These are phyloP conservation scores for Phaeosphaeriaceae sp. DNA, from an alignment of 2,329 filamentous ascomycete genomes.

Conservation along the genomic window DNA sequence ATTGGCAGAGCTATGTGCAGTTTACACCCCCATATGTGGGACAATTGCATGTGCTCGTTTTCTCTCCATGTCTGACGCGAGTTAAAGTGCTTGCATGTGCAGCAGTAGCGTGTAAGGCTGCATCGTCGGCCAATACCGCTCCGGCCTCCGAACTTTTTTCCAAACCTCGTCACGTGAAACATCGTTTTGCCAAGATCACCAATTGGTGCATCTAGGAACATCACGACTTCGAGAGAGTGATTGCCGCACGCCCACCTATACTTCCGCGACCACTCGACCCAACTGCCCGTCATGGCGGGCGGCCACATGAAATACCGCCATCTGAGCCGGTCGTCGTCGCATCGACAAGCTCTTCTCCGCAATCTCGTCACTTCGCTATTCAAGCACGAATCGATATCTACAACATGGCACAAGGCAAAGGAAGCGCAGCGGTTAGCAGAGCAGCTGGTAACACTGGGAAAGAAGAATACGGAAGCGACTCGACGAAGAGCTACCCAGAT, in stretches of 20 bases:
- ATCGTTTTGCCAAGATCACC: not conserved
- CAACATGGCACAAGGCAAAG: constrained; percentile 96
- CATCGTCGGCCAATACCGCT: constrained; percentile 22
- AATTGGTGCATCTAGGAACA: not conserved
- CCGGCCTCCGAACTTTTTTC: constrained; percentile 37
- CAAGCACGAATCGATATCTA: constrained; percentile 90
- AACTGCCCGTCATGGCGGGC: constrained; percentile 73
- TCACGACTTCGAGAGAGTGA: not conserved
- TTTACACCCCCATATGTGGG: not conserved
- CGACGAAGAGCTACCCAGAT: constrained; percentile 77
- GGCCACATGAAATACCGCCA: constrained; percentile 88
- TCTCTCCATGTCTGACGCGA: constrained; percentile 1
- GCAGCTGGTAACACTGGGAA: constrained; percentile 91
- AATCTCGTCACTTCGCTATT: constrained; percentile 96
- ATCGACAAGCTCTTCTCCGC: constrained; percentile 89
- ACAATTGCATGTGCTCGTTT: not conserved
- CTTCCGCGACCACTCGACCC: constrained; percentile 6
- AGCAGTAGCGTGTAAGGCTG: not conserved
- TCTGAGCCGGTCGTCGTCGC: constrained; percentile 83
- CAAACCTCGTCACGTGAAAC: constrained; percentile 4
- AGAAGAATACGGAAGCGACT: constrained; percentile 87
- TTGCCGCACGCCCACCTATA: not conserved
- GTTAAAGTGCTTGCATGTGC: constrained; percentile 33
- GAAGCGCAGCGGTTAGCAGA: constrained; percentile 94
- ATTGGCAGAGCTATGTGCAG: not conserved